Evolutionary conservation across 345 rosid genomes (phyloP).

Genomic region (Arabidopsis suecica): DNA sequence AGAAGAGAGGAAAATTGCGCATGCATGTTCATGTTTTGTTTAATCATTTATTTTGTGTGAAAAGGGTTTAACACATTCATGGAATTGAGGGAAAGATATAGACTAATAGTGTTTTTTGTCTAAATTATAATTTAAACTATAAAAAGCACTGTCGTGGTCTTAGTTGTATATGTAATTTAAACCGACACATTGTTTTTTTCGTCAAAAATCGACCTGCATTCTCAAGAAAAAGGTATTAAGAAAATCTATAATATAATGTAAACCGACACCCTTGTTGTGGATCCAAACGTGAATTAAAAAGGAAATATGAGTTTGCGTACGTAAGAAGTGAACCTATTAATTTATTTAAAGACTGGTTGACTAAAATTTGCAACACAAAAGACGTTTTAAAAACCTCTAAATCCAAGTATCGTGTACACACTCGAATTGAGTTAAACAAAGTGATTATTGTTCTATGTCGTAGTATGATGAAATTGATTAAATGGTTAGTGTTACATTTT

Average conservation of each 20-base stretch:
- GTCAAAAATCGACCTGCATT: conserved; percentile 8
- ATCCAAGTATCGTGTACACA: conserved; percentile 35
- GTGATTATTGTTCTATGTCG: neutral
- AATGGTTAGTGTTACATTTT: neutral
- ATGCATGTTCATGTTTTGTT: conserved; percentile 35
- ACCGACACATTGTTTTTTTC: neutral
- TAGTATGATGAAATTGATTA: neutral
- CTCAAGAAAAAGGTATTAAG: too few relatives aligned
- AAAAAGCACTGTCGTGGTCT: conserved; percentile 6
- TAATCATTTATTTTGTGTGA: neutral
- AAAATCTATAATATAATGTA: neutral
- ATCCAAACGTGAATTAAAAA: neutral
- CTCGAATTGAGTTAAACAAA: neutral
- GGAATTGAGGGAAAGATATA: neutral
- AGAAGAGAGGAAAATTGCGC: conserved; percentile 32
- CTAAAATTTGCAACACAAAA: conserved; percentile 24
- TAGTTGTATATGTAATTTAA: conserved; percentile 15
- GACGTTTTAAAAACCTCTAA: conserved; percentile 13
- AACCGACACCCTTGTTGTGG: neutral
- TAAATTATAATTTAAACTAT: neutral
- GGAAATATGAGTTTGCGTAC: conserved; percentile 29
- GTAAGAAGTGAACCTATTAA: conserved; percentile 27
- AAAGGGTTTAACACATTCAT: conserved; percentile 11
- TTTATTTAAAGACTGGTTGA: conserved; percentile 9
- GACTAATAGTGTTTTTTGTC: neutral